phyloP scores from a whole-genome alignment of 768 basidiomycete species.

The Termitomyces sp. region DNA sequence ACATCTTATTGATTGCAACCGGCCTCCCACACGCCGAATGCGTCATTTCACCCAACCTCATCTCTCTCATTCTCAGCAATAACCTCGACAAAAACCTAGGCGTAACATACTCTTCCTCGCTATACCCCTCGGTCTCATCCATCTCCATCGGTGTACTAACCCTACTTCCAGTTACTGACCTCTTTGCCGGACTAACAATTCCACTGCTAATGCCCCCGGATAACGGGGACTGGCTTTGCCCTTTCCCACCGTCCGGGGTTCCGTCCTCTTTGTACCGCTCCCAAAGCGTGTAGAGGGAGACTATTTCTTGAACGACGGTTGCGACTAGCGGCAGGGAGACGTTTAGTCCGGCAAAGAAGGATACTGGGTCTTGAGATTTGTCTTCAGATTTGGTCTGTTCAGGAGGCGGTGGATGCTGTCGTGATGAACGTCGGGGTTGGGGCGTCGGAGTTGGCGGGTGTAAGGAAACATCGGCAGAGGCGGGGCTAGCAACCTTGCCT shows the following conservation, averaged over 20 bases:
- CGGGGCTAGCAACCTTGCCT: slow-evolving; percentile 30
- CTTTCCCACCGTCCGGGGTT: slow-evolving; percentile 25
- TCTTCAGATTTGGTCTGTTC: slow-evolving; percentile 19
- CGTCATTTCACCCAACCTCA: slow-evolving; percentile 49
- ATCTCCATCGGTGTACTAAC: slow-evolving; percentile 24
- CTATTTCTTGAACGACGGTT: slow-evolving; percentile 86
- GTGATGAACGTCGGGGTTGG: slow-evolving; percentile 50
- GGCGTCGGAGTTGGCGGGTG: slow-evolving; percentile 19
- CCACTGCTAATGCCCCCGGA: slow-evolving; percentile 14
- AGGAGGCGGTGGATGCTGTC: slow-evolving; percentile 26
- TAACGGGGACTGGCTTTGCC: slow-evolving; percentile 22
- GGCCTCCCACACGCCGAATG: slow-evolving; percentile 44
- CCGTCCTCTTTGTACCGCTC: slow-evolving; percentile 71
- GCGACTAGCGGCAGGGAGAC: slow-evolving; percentile 78
- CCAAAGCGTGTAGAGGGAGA: slow-evolving; percentile 87
- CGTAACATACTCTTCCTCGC: slow-evolving; percentile 40
- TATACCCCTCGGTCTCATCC: slow-evolving; percentile 14
- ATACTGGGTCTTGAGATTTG: slow-evolving; percentile 61
- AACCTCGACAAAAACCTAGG: slow-evolving; percentile 50
- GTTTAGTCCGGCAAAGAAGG: slow-evolving; percentile 83
- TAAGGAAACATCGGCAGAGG: slow-evolving; percentile 15
- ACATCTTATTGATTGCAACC: slow-evolving; percentile 60
- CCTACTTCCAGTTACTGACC: slow-evolving; percentile 19
- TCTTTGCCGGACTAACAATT: slow-evolving; percentile 19
- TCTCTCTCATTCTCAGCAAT: slow-evolving; percentile 64